Base-by-base conservation (phyloP, 106 monocot species). In the Acanthochlamys bracteata region DNA sequence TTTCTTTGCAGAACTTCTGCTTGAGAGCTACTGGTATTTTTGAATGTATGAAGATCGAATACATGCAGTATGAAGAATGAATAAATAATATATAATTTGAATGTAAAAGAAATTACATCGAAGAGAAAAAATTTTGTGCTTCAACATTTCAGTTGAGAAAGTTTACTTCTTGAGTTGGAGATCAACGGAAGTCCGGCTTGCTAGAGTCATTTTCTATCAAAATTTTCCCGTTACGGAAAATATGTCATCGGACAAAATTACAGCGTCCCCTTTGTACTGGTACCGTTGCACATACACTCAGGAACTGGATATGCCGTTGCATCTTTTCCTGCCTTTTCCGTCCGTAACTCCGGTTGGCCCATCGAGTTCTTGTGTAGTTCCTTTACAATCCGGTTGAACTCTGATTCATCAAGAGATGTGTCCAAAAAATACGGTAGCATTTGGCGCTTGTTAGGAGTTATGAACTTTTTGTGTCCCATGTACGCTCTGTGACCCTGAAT, bases 391-490 rank as follows among this genome's bases (percentile, higher is more conserved):
- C 51, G 64, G 53, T 86, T 79, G 76, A 93, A 89, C 66, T 93
- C 89, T 0, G 69, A 61, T 55, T 81, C 83, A 0, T 73, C 60
- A 20, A 93, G 68, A 0, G 81, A 76, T 25, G 60, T 54, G 73
- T 89, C 56, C n/a, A 89, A 33, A 53, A 93, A 93, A 75, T 89
- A 81, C 0, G 72, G 78, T 4, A 93, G 65, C 86, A 93, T 89
- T 67, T 86, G 86, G 78, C 93, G 60, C 74, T 93, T 93, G 74
- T 93, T 93, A 0, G 93, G 93, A 11, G 83, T 86, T 64, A 93
- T 83, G 68, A 85, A 79, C 75, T 93, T 93, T 70, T 67, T 77
- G 70, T 93, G 89, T 14, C 93, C 93, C 0, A 67, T 68, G 56
- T 79, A 93, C 19, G 93, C 93, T 55, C 93, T 70, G 65, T 72